phyloP scores from a whole-genome alignment of 2,329 filamentous ascomycete species.

The Neonectria ditissima region DNA sequence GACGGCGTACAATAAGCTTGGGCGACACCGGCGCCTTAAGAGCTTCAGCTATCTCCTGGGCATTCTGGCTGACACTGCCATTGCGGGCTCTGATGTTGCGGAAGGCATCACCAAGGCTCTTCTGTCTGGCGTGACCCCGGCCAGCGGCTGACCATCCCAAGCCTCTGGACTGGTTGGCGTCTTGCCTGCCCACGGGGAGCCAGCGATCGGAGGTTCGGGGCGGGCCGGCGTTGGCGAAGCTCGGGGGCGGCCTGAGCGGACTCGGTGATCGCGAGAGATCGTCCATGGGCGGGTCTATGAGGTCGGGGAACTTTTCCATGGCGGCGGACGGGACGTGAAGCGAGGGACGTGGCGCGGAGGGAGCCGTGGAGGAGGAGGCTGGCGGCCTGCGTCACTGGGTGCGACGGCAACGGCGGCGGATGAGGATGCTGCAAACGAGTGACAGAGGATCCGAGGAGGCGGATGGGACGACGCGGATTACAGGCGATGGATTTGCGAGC shows the following conservation, averaged over 20 bases:
- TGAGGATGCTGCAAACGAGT: constrained; percentile 30
- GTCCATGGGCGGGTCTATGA: constrained; percentile 56
- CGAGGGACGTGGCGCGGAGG: constrained; percentile 1
- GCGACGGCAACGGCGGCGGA: constrained; percentile 1
- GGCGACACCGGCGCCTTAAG: constrained; percentile 91
- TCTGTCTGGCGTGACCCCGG: constrained; percentile 76
- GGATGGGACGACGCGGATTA: constrained; percentile 13
- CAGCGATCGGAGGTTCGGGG: constrained; percentile 47
- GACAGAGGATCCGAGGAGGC: constrained; percentile 20
- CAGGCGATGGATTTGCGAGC: constrained; percentile 20
- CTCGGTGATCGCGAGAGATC: constrained; percentile 45
- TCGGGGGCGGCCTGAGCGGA: constrained; percentile 43
- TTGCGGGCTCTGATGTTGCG: constrained; percentile 83
- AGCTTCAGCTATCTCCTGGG: constrained; percentile 91
- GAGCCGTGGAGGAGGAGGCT: constrained; percentile 2
- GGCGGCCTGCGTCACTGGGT: constrained; percentile 11
- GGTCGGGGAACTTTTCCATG: constrained; percentile 71
- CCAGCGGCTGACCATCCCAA: constrained; percentile 47
- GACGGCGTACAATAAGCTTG: constrained; percentile 78
- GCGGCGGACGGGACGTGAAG: constrained; percentile 9
- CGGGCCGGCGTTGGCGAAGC: constrained; percentile 46
- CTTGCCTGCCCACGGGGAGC: constrained; percentile 43
- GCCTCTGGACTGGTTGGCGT: constrained; percentile 32
- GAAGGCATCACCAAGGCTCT: constrained; percentile 91
- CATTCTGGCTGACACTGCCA: constrained; percentile 91